These are phyloP conservation scores for Hanseniaspora lachancei DNA, from an alignment of 805 yeast species.

Conservation along the genomic window DNA sequence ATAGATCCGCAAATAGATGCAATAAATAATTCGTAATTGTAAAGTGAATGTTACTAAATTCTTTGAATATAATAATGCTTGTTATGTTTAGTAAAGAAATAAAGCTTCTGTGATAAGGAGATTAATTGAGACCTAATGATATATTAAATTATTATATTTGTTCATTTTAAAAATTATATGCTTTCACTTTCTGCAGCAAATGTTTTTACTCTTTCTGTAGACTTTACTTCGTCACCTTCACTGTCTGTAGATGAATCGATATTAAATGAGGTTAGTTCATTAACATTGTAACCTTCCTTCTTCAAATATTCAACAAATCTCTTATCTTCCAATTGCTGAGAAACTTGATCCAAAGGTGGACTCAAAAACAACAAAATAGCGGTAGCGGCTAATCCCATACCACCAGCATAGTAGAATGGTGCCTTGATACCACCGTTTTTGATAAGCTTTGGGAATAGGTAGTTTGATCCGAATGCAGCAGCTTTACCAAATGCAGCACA, in stretches of 20 bases:
- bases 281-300: constrained; percentile 55
- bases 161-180: not conserved
- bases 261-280: not conserved
- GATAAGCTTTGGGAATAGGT: constrained; percentile 72
- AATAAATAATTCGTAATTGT: no score
- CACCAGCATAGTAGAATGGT: constrained; percentile 11
- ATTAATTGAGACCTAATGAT: not conserved
- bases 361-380: constrained; percentile 51
- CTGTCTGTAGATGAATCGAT: not conserved
- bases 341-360: constrained; percentile 75
- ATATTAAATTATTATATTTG: not conserved
- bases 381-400: constrained; percentile 18
- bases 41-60: no score
- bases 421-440: constrained; percentile 51
- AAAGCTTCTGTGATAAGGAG: no score
- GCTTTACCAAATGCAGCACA: constrained; percentile 87
- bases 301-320: constrained; percentile 54
- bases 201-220: not conserved
- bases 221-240: not conserved
- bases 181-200: not conserved
- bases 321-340: constrained; percentile 65
- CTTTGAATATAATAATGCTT: no score
- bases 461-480: constrained; percentile 87
- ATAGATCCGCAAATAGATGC: no score
- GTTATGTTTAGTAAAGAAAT: no score